Evolutionary conservation across 305 asterid species (phyloP), one percentile per base, ranked within the genome.

Genomic region (Fraxinus albicans): DNA sequence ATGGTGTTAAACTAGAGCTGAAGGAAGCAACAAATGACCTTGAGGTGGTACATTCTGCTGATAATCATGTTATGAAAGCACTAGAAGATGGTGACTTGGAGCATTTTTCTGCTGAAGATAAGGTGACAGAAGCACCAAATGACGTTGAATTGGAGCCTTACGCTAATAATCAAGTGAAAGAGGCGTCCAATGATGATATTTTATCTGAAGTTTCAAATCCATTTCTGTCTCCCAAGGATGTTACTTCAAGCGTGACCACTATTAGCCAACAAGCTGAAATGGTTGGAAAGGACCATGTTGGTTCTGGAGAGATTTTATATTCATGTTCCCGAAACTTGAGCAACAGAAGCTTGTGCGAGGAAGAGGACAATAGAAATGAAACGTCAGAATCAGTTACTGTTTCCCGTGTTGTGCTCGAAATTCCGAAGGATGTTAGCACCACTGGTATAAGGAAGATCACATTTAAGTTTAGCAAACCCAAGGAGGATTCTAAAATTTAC

Each of bases 361-460:
- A 81, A 65, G 89, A 86, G 72, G 86, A 50, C 80, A 47, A 60
- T 42, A 80, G 83, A 55, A 80, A 83, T 76, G 82, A 84, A 84
- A 90, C 86, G 77, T 70, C 81, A 15, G 93, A 90, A 76, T 83
- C 91, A 38, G 88, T 85, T 79, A 85, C 95, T 65, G 89, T 88
- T 3, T 88, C 98, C 31, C 82, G 93, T 73, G 95, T 96, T 78
- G 97, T 95, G 50, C 96, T 95, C 81, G 99, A 96, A 89, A 94
- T 96, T 84, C 99, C 99, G 77, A 90, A 96, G 92, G 92, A 96
- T 83, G 86, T 90, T 65, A 89, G 97, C 86, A 95, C 98, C 79
- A 91, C 98, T 80, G 99, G 98, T 82, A 89, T 96, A 84, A 89
- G 96, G 90, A 96, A 96, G 90, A 92, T 96, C 80, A 94, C 95